Evolutionary conservation across 2,329 filamentous ascomycete genomes (phyloP).

Genomic region (Calonectria pteridis): DNA sequence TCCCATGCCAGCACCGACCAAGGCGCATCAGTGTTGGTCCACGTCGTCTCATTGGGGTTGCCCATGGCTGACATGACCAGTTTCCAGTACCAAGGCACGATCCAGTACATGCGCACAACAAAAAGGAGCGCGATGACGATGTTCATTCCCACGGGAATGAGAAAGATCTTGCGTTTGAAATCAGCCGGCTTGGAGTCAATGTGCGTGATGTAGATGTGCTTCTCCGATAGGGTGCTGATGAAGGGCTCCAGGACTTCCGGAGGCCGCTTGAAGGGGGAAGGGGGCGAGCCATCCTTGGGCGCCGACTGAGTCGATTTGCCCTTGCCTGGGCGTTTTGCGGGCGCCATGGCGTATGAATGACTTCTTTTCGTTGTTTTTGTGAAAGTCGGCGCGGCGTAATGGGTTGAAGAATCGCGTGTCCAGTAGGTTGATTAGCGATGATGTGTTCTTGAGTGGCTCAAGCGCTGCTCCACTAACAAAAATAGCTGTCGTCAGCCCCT

Average conservation of each 20-base stretch:
- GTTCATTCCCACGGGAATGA: slow-evolving; percentile 84
- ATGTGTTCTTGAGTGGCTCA: slow-evolving; percentile 38
- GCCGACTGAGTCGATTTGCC: slow-evolving; percentile 43
- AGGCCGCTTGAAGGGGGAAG: slow-evolving; percentile 76
- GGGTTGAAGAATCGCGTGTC: slow-evolving; percentile 20
- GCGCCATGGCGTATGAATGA: slow-evolving; percentile 44
- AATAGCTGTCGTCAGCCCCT: slow-evolving; percentile 23
- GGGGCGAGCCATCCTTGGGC: slow-evolving; percentile 54
- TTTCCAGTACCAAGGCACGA: slow-evolving; percentile 79
- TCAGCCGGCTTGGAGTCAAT: slow-evolving; percentile 77
- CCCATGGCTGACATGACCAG: slow-evolving; percentile 76
- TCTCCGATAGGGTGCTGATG: slow-evolving; percentile 72
- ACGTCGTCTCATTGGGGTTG: slow-evolving; percentile 73
- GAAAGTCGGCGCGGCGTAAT: not conserved
- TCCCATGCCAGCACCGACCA: slow-evolving; percentile 69
- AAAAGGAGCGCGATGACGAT: slow-evolving; percentile 74
- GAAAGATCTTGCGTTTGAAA: slow-evolving; percentile 87
- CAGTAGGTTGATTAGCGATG: slow-evolving; percentile 25
- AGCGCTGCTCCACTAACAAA: slow-evolving; percentile 25
- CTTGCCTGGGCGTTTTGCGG: slow-evolving; percentile 51
- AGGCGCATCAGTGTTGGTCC: slow-evolving; percentile 68
- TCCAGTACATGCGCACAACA: slow-evolving; percentile 74
- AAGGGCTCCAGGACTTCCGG: slow-evolving; percentile 75
- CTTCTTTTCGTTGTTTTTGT: slow-evolving; percentile 1
- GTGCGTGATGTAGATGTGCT: slow-evolving; percentile 86